Evolutionary conservation across 2,329 filamentous ascomycete species (phyloP).

Genomic region (Colletotrichum liaoningense): DNA sequence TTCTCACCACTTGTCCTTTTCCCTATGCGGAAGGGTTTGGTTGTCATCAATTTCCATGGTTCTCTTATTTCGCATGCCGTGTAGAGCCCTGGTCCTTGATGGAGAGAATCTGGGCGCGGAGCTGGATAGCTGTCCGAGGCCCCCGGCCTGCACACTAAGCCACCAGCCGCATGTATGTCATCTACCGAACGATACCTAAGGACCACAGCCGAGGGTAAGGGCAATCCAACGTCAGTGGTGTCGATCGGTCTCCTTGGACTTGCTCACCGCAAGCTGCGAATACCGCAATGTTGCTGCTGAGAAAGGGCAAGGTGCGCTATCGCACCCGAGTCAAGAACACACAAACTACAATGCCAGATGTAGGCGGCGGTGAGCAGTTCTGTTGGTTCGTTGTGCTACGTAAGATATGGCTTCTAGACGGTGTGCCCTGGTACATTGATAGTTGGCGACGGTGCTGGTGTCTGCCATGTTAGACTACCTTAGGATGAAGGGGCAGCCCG

Average conservation of each 20-base stretch:
- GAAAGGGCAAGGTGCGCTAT: constrained; percentile 9
- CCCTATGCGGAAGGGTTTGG: not conserved
- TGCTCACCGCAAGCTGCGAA: not conserved
- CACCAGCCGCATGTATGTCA: constrained; percentile 31
- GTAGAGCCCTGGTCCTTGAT: constrained; percentile 21
- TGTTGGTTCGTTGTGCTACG: not conserved
- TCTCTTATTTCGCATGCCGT: not conserved
- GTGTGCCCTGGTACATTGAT: not conserved
- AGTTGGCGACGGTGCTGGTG: not conserved
- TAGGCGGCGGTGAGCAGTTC: constrained; percentile 31
- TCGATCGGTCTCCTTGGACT: not conserved
- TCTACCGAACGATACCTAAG: constrained; percentile 28
- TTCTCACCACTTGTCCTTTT: constrained; percentile 36
- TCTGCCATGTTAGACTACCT: not conserved
- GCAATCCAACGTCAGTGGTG: not conserved
- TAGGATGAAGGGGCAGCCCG: not conserved
- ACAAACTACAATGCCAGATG: constrained; percentile 3
- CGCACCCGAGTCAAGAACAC: constrained; percentile 8
- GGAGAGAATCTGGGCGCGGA: not conserved
- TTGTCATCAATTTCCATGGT: not conserved
- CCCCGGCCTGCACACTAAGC: constrained; percentile 2
- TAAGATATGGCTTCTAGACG: constrained; percentile 8
- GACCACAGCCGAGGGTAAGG: not conserved
- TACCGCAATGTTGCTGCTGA: not conserved
- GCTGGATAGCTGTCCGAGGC: constrained; percentile 9